Conservation (phyloP, 805 yeast species). For the Candida nonsorbophila region DNA sequence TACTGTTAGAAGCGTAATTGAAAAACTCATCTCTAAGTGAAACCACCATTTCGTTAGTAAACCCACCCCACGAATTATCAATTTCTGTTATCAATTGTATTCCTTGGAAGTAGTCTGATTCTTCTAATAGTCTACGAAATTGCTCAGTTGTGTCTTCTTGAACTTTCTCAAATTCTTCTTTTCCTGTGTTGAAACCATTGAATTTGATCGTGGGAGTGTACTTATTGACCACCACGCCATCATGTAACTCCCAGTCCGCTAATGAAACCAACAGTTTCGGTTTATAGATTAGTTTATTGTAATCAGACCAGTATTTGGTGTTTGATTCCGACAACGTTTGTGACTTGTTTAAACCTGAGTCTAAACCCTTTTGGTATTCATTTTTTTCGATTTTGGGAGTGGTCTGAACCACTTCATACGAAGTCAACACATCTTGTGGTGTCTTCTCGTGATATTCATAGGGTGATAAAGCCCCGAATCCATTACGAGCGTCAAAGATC, state of each 20-base stretch:
- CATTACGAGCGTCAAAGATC: conserved; percentile 76
- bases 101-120: conserved; percentile 71
- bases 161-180: conserved; percentile 46
- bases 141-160: conserved; percentile 38
- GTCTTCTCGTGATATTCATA: conserved; percentile 39
- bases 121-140: conserved; percentile 63
- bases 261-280: conserved; percentile 56
- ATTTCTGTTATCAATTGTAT: conserved; percentile 63
- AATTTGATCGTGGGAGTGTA: conserved; percentile 36
- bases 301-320: conserved; percentile 77
- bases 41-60: conserved; percentile 46
- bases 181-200: conserved; percentile 50
- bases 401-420: conserved; percentile 19
- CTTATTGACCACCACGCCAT: conserved; percentile 14
- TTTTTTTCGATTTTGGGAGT: conserved; percentile 40
- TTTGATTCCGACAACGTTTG: conserved; percentile 29
- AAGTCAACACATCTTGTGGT: neutral
- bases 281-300: conserved; percentile 58
- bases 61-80: conserved; percentile 85
- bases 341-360: conserved; percentile 31
- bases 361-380: conserved; percentile 62
- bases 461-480: conserved; percentile 63
- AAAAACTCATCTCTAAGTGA: conserved; percentile 66
- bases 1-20: conserved; percentile 28
- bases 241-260: conserved; percentile 50